Percentiles rank a stretch among this genome's conserved stretches.
These are phyloP conservation scores for Rhodamnia rubescens DNA, from an alignment of 345 rosid genomes.

Conservation along the genomic window DNA sequence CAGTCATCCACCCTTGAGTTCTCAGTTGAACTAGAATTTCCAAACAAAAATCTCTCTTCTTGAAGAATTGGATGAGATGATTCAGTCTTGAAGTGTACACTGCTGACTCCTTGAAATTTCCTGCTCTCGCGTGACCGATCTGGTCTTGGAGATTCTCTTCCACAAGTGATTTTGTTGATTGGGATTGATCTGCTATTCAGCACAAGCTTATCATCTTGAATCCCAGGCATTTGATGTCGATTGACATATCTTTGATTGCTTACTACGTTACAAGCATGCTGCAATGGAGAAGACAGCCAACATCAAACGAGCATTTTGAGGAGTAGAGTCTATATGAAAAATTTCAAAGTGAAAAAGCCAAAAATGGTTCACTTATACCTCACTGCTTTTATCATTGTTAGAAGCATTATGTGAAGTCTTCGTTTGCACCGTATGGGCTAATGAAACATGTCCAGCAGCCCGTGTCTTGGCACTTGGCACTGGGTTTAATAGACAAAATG, in stretches of 20 bases:
- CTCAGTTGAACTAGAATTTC: conserved; percentile 10
- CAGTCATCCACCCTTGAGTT: not conserved
- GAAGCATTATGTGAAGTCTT: not conserved
- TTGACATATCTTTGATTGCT: not conserved
- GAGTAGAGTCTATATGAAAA: not conserved
- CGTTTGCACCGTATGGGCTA: not conserved
- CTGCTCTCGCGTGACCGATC: conserved; percentile 12
- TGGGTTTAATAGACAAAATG: conserved; percentile 39
- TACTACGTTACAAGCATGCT: conserved; percentile 19
- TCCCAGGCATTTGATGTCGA: not conserved
- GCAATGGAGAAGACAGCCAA: not conserved
- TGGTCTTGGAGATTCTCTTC: conserved; percentile 1
- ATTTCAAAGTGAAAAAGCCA: not conserved
- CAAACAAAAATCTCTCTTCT: conserved; percentile 8
- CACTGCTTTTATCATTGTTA: not conserved
- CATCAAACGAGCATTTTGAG: not conserved
- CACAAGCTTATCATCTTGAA: not conserved
- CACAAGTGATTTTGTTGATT: not conserved
- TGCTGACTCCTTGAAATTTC: conserved; percentile 7
- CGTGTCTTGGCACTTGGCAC: conserved; percentile 39
- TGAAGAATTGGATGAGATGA: not conserved
- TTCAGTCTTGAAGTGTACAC: conserved; percentile 8
- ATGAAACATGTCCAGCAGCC: conserved; percentile 4
- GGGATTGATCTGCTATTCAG: conserved; percentile 7
- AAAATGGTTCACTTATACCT: not conserved